phyloP scores from a whole-genome alignment of 1,139 yeast species.

The Yamadazyma atmosphaerica region DNA sequence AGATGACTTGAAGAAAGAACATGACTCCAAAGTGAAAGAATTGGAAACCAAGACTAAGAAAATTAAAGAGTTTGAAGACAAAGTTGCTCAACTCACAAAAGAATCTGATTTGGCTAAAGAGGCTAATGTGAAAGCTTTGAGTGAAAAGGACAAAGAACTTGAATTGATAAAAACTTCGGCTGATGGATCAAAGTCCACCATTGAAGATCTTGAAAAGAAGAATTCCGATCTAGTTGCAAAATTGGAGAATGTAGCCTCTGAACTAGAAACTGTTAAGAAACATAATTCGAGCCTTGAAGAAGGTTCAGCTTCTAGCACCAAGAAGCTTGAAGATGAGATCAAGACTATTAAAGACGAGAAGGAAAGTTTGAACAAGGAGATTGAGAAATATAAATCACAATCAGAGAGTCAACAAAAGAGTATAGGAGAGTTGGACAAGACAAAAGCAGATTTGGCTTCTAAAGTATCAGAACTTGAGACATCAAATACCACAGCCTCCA shows the following conservation, averaged over 20 bases:
- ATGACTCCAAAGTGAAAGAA: constrained; percentile 9
- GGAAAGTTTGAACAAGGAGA: background rate
- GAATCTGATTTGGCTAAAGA: constrained; percentile 3
- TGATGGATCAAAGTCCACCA: constrained; percentile 3
- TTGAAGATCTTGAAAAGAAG: constrained; percentile 3
- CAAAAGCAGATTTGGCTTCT: constrained; percentile 9
- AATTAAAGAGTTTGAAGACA: background rate
- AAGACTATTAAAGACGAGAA: constrained; percentile 1
- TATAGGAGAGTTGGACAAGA: constrained; percentile 1
- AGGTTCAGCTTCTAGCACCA: background rate
- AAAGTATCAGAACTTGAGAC: constrained; percentile 3
- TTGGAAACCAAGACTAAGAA: constrained; percentile 4
- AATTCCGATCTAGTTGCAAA: constrained; percentile 1
- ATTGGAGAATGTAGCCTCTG: background rate
- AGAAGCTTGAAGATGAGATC: constrained; percentile 2
- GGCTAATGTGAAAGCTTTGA: background rate
- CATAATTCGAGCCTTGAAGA: background rate
- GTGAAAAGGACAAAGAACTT: constrained; percentile 1
- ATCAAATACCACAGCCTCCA: constrained; percentile 27
- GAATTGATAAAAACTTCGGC: background rate
- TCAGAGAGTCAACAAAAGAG: background rate
- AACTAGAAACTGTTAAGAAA: background rate
- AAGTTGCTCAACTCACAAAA: background rate
- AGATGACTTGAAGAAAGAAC: constrained; percentile 8
- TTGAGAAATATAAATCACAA: background rate